Percentiles rank a stretch among this genome's conserved stretches.
These are phyloP conservation scores for Ceratocystis destructans DNA, from an alignment of 2,329 filamentous ascomycete genomes.

Conservation along the genomic window DNA sequence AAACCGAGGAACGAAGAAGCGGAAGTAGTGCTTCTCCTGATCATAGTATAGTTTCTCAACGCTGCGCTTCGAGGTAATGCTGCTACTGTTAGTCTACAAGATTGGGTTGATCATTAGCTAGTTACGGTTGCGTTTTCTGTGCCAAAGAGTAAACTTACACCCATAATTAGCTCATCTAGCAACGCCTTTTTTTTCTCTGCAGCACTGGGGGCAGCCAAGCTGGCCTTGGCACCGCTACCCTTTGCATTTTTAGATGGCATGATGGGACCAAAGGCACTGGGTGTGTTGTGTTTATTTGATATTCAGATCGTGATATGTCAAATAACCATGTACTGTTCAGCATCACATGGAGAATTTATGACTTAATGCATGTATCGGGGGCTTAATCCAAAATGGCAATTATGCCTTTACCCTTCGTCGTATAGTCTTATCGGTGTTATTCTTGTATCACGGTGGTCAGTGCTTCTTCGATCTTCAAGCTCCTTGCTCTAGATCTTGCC, in stretches of 20 bases:
- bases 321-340: background rate
- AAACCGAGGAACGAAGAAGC: slow-evolving; percentile 74
- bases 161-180: slow-evolving; percentile 42
- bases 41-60: slow-evolving; percentile 81
- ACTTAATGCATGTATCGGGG: slow-evolving; percentile 7
- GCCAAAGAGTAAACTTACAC: slow-evolving; percentile 29
- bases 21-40: slow-evolving; percentile 67
- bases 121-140: background rate
- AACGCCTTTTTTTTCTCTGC: slow-evolving; percentile 20
- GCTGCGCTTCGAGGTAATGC: slow-evolving; percentile 81
- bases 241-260: background rate
- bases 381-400: background rate
- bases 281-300: background rate
- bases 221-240: slow-evolving; percentile 7
- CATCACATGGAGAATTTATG: slow-evolving; percentile 12
- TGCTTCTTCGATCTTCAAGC: background rate
- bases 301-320: background rate
- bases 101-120: slow-evolving; percentile 13
- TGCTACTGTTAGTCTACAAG: slow-evolving; percentile 71
- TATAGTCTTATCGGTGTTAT: background rate
- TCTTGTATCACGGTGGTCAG: background rate
- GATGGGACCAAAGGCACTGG: background rate
- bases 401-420: background rate
- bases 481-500: background rate
- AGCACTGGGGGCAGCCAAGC: slow-evolving; percentile 5